Evolutionary conservation across 1,284 basidiomycete genomes (phyloP).

Genomic region (Meira miltonrushii): DNA sequence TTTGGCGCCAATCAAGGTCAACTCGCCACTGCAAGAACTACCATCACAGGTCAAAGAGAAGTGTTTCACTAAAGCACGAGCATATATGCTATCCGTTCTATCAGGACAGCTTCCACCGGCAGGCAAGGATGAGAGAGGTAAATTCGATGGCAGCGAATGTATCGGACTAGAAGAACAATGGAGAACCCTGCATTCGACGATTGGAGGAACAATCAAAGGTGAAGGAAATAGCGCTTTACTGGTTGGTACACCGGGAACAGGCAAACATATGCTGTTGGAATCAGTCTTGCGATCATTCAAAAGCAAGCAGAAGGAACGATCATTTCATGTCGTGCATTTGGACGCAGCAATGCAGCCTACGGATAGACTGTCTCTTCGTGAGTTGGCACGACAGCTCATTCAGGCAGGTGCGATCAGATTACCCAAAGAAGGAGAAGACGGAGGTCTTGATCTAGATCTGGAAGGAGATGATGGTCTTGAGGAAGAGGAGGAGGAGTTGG

Average conservation of each 20-base stretch:
- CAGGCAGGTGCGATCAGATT: constrained; percentile 34
- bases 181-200: background rate
- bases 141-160: constrained; percentile 20
- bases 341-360: constrained; percentile 36
- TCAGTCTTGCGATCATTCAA: constrained; percentile 24
- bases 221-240: constrained; percentile 47
- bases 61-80: background rate
- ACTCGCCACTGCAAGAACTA: too few species aligned
- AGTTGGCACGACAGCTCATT: constrained; percentile 47
- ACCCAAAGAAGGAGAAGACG: constrained; percentile 11
- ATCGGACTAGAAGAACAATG: constrained; percentile 11
- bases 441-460: background rate
- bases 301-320: constrained; percentile 8
- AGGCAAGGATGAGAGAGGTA: background rate
- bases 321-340: constrained; percentile 34
- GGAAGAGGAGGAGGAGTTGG: background rate
- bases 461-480: background rate
- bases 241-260: constrained; percentile 37
- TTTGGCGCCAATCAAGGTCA: too few species aligned
- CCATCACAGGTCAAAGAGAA: background rate
- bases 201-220: constrained; percentile 23
- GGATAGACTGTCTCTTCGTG: constrained; percentile 41
- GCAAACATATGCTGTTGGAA: constrained; percentile 35
- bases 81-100: background rate
- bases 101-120: constrained; percentile 5